Evolutionary conservation across 129 eudicot genomes (phyloP).

Genomic region (Centaurea solstitialis): DNA sequence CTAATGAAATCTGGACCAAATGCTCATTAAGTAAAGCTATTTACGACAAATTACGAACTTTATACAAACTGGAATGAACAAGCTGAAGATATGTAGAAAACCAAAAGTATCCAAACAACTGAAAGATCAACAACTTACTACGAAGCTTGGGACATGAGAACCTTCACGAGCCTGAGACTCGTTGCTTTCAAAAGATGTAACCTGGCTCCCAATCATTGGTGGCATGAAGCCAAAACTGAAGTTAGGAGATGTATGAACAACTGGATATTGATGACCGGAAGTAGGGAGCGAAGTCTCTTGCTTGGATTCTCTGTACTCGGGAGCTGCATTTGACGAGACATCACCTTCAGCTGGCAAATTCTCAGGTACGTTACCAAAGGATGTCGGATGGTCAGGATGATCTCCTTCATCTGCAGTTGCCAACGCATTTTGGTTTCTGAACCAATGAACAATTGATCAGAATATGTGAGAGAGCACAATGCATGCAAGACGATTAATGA

Average conservation of each 20-base stretch:
- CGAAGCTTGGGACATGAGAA: conserved; percentile 61
- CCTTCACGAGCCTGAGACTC: conserved; percentile 63
- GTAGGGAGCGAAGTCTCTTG: conserved; percentile 45
- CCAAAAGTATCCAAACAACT: neutral
- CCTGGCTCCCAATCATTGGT: conserved; percentile 49
- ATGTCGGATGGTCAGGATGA: conserved; percentile 40
- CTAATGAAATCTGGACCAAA: neutral
- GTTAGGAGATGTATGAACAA: conserved; percentile 52
- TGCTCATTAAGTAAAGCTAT: neutral
- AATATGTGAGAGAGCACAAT: neutral
- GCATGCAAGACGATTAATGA: neutral
- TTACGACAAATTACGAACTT: neutral
- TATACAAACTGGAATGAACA: neutral
- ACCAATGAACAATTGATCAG: conserved; percentile 13
- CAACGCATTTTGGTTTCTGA: conserved; percentile 45
- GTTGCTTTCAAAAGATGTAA: conserved; percentile 48
- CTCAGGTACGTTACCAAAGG: conserved; percentile 42
- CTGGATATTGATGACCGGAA: conserved; percentile 45
- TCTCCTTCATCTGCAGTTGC: conserved; percentile 40
- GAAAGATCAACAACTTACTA: conserved; percentile 48
- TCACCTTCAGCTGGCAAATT: conserved; percentile 45
- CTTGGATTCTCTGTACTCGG: conserved; percentile 51
- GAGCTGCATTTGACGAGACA: conserved; percentile 41
- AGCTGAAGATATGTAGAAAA: neutral
- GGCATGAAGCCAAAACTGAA: conserved; percentile 59